Evolutionary conservation across 345 rosid genomes (phyloP).

Genomic region (Rhizophora mangle): DNA sequence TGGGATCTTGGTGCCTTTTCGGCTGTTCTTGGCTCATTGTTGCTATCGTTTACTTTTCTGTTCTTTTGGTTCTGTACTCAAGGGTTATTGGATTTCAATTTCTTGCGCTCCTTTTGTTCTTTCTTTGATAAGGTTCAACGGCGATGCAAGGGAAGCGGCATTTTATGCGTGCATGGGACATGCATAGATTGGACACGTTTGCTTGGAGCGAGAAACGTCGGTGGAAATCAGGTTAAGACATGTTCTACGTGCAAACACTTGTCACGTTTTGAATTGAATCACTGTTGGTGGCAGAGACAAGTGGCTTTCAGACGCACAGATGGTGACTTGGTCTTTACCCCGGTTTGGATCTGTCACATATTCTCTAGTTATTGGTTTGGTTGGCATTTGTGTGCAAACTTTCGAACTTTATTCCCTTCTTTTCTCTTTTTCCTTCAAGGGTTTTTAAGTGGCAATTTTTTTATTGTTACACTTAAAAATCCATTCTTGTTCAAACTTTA

Average conservation of each 20-base stretch:
- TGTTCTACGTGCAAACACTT: neutral
- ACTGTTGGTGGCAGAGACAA: neutral
- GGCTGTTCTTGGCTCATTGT: slow-evolving; percentile 48
- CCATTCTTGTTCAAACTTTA: too few relatives aligned
- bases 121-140: neutral
- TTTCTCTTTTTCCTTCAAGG: too few relatives aligned
- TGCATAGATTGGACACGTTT: neutral
- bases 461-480: too few relatives aligned
- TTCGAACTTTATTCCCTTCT: too few relatives aligned
- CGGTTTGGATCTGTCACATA: too few relatives aligned
- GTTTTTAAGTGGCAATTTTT: too few relatives aligned
- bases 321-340: neutral
- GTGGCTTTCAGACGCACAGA: neutral
- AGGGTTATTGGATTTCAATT: neutral
- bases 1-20: slow-evolving; percentile 22
- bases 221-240: neutral
- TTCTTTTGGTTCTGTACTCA: neutral
- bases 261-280: neutral
- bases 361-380: too few relatives aligned
- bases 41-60: neutral
- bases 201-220: slow-evolving; percentile 4
- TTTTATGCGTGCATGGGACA: slow-evolving; percentile 4
- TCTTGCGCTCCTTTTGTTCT: neutral
- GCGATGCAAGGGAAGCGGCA: neutral
- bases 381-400: too few relatives aligned